phyloP scores from a whole-genome alignment of 495 filamentous ascomycete genomes.

The Penicillium atrosanguineum region DNA sequence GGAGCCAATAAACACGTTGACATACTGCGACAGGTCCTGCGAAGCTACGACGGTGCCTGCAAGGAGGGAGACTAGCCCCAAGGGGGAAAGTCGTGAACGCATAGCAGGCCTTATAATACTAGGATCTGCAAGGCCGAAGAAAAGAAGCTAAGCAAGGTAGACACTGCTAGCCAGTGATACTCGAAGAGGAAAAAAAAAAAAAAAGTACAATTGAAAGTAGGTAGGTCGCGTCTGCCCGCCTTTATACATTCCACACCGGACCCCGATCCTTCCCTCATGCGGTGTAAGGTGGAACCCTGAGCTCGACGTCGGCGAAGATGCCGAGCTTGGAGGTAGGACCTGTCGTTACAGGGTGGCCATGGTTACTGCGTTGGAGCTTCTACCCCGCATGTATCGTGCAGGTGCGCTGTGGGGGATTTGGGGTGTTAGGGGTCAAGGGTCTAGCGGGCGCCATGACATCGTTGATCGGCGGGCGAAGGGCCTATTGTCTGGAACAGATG shows the following conservation, averaged over 20 bases:
- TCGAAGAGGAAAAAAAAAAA: no score
- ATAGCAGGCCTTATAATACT: not conserved
- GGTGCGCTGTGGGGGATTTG: not conserved
- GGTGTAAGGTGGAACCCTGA: not conserved
- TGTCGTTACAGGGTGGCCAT: not conserved
- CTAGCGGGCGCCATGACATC: slow-evolving; percentile 2
- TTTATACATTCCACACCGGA: slow-evolving; percentile 8
- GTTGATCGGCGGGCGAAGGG: slow-evolving; percentile 7
- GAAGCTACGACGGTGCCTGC: slow-evolving; percentile 1
- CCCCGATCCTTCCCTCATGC: not conserved
- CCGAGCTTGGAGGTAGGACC: not conserved
- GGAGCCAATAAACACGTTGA: slow-evolving; percentile 39
- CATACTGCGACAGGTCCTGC: slow-evolving; percentile 44
- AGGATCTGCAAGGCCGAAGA: not conserved
- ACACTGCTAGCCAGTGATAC: not conserved
- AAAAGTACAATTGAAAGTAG: not conserved
- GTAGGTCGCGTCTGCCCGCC: not conserved
- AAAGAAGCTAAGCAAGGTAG: not conserved
- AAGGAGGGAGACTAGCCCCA: slow-evolving; percentile 1
- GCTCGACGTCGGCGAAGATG: not conserved
- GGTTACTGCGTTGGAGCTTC: not conserved
- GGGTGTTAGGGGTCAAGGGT: not conserved
- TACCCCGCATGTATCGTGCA: slow-evolving; percentile 11
- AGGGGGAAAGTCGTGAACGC: not conserved
- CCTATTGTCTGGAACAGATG: not conserved